Conservation (phyloP, 176 grass and related monocot species). For the Pharus latifolius region DNA sequence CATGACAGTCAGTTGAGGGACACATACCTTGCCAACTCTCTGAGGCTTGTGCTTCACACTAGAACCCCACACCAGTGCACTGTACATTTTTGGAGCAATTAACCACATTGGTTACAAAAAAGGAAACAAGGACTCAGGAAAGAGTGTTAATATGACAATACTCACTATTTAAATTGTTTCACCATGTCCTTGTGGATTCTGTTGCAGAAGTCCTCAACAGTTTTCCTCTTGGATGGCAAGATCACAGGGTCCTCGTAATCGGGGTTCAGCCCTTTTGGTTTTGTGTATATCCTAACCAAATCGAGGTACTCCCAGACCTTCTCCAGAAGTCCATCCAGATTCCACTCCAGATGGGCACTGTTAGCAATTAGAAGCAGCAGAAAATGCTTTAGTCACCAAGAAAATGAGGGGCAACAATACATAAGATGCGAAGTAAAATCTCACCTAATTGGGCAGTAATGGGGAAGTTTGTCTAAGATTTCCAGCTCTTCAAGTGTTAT, state of each 20-base stretch:
- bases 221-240: conserved; percentile 63
- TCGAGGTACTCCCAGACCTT: conserved; percentile 95
- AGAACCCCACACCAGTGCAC: conserved; percentile 93
- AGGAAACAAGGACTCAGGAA: not conserved
- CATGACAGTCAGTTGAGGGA: not conserved
- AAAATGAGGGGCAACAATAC: not conserved
- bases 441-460: conserved; percentile 95
- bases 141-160: not conserved
- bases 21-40: conserved; percentile 85
- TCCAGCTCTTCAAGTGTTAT: conserved; percentile 96
- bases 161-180: conserved; percentile 98
- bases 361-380: not conserved
- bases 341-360: conserved; percentile 90
- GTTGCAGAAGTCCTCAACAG: conserved; percentile 88
- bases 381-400: not conserved
- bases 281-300: conserved; percentile 91
- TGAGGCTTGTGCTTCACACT: conserved; percentile 95
- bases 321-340: conserved; percentile 80
- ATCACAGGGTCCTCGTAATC: conserved; percentile 98
- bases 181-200: conserved; percentile 96
- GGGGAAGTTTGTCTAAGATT: conserved; percentile 94
- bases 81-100: conserved; percentile 18
- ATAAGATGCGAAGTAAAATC: conserved; percentile 4
- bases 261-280: conserved; percentile 88
- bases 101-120: not conserved